Evolutionary conservation across 2,329 filamentous ascomycete species (phyloP).

Genomic region (Beauveria caledonica): DNA sequence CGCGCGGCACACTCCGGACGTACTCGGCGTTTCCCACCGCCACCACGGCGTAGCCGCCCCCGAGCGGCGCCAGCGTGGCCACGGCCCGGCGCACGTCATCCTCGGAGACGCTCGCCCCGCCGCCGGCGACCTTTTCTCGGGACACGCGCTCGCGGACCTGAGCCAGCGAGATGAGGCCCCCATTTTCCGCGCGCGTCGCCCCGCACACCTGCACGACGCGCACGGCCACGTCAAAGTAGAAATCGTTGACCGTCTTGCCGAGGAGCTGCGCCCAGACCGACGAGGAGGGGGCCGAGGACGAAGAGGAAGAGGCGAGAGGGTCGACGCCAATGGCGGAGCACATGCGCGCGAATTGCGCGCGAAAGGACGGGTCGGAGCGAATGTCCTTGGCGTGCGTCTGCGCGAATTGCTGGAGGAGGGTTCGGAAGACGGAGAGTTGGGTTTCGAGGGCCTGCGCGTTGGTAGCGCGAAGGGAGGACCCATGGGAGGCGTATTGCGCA

Average conservation of each 20-base stretch:
- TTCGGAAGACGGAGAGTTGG: conserved; percentile 93
- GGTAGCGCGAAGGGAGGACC: conserved; percentile 72
- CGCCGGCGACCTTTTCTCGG: conserved; percentile 57
- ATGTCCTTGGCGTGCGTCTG: conserved; percentile 93
- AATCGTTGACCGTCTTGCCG: conserved; percentile 88
- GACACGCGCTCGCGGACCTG: conserved; percentile 73
- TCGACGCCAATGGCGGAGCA: conserved; percentile 95
- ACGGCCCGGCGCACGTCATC: conserved; percentile 91
- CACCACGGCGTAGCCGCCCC: conserved; percentile 78
- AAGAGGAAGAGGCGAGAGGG: conserved; percentile 59
- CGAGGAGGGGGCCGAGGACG: conserved; percentile 28
- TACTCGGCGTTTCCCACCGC: conserved; percentile 77
- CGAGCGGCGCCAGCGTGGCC: conserved; percentile 75
- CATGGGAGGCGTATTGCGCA: conserved; percentile 85
- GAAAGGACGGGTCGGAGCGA: conserved; percentile 87
- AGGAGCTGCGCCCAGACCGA: conserved; percentile 91
- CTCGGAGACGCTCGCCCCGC: conserved; percentile 69
- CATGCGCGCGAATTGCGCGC: conserved; percentile 97
- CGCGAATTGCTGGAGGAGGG: conserved; percentile 88
- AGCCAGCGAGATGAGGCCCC: conserved; percentile 75
- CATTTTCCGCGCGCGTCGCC: conserved; percentile 80
- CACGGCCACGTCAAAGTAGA: conserved; percentile 97
- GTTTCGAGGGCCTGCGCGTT: conserved; percentile 83
- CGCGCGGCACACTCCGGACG: conserved; percentile 87
- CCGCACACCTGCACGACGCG: conserved; percentile 88